These are phyloP conservation scores for Adansonia digitata DNA, from an alignment of 345 rosid species.

Conservation along the genomic window DNA sequence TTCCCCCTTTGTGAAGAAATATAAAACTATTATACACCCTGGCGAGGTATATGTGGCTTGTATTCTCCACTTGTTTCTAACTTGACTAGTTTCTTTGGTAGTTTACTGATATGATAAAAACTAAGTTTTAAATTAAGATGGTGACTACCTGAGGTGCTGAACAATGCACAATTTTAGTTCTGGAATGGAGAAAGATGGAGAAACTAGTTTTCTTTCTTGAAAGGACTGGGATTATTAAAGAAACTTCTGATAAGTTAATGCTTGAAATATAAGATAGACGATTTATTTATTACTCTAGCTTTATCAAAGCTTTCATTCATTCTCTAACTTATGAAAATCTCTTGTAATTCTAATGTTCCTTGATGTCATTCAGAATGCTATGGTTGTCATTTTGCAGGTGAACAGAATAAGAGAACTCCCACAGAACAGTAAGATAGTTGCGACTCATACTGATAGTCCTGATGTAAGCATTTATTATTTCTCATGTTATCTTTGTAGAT, in stretches of 20 bases:
- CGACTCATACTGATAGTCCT: constrained; percentile 67
- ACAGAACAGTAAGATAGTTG: constrained; percentile 59
- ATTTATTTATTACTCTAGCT: background rate
- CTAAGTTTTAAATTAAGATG: background rate
- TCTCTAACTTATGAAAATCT: background rate
- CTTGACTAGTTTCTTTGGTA: background rate
- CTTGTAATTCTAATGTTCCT: background rate
- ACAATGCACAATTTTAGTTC: background rate
- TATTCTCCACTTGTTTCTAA: background rate
- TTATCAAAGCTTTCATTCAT: background rate
- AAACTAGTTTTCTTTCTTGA: background rate
- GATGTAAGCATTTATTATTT: constrained; percentile 35
- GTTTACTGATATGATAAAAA: background rate
- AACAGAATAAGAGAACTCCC: constrained; percentile 71
- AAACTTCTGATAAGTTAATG: background rate
- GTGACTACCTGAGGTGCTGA: background rate
- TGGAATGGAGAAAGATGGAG: background rate
- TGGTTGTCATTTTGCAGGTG: constrained; percentile 35
- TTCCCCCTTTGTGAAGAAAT: constrained; percentile 60
- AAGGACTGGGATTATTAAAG: background rate
- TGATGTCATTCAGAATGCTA: background rate
- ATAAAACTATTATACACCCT: constrained; percentile 64
- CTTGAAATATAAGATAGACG: background rate
- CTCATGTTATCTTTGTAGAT: background rate
- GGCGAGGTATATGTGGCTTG: constrained; percentile 43